Conservation (phyloP, 331 rosid species). For the Telfairia occidentalis region DNA sequence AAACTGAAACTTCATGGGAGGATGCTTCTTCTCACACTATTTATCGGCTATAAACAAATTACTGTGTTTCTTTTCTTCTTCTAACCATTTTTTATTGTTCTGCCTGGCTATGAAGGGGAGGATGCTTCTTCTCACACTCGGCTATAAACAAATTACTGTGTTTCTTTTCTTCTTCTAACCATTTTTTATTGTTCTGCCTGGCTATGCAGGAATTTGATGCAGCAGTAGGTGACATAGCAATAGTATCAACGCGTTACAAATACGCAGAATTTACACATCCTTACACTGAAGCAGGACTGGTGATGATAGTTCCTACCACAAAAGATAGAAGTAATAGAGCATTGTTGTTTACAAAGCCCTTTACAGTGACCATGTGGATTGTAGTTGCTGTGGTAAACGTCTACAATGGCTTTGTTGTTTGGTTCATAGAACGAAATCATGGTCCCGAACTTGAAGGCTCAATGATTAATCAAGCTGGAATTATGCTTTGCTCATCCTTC, state of each 20-base stretch:
- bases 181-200: not conserved
- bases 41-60: not conserved
- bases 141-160: not conserved
- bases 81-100: not conserved
- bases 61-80: not conserved
- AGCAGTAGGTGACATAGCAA: conserved; percentile 32
- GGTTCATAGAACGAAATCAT: conserved; percentile 37
- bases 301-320: conserved; percentile 32
- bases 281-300: conserved; percentile 34
- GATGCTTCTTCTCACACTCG: not conserved
- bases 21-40: not conserved
- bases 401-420: conserved; percentile 38
- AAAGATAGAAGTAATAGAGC: conserved; percentile 14
- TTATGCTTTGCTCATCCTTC: conserved; percentile 26
- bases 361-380: conserved; percentile 35
- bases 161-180: not conserved
- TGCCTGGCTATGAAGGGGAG: conserved; percentile 12
- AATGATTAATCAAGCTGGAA: conserved; percentile 21
- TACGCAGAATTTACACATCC: conserved; percentile 36
- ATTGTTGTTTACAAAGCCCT: conserved; percentile 35
- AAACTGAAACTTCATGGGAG: not conserved
- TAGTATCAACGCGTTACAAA: conserved; percentile 18
- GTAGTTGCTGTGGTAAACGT: conserved; percentile 18
- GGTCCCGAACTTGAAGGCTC: conserved; percentile 25
- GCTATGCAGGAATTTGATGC: conserved; percentile 34